Evolutionary conservation across 495 filamentous ascomycete species (phyloP).

Genomic region (Rostrohypoxylon terebratum): DNA sequence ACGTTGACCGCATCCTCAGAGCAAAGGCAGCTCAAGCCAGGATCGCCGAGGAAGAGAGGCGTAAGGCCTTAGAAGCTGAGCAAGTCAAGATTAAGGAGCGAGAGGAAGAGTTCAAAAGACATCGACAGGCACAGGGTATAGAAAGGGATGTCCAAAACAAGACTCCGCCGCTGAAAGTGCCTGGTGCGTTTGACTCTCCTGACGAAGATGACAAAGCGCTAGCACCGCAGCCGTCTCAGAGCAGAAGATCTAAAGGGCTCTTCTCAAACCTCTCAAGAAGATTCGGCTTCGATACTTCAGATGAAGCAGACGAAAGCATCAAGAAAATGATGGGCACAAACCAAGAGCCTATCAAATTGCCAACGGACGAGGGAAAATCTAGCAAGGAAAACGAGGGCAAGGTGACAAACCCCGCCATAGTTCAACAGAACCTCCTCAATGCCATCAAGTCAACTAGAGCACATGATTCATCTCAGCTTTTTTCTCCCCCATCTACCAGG

Average conservation of each 20-base stretch:
- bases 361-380: conserved; percentile 34
- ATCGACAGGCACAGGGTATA: conserved; percentile 53
- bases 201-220: conserved; percentile 51
- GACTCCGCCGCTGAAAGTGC: conserved; percentile 63
- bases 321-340: conserved; percentile 54
- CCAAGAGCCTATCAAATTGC: conserved; percentile 32
- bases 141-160: conserved; percentile 48
- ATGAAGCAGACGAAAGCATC: conserved; percentile 55
- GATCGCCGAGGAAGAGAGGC: conserved; percentile 83
- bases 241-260: conserved; percentile 58
- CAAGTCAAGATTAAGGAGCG: conserved; percentile 69
- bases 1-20: conserved; percentile 90
- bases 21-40: conserved; percentile 85
- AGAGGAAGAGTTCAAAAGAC: conserved; percentile 67
- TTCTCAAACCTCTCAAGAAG: conserved; percentile 73
- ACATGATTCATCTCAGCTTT: conserved; percentile 77
- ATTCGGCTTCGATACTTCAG: conserved; percentile 69
- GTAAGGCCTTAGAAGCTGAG: conserved; percentile 82
- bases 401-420: conserved; percentile 66
- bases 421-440: conserved; percentile 76
- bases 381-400: conserved; percentile 53
- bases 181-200: conserved; percentile 75
- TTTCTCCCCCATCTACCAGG: conserved; percentile 75
- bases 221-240: conserved; percentile 42
- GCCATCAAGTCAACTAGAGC: conserved; percentile 85